A percentile compares a stretch with the other conserved stretches of the same genome.
Conservation (phyloP, 345 rosid species). For the Eucalyptus fibrosa region DNA sequence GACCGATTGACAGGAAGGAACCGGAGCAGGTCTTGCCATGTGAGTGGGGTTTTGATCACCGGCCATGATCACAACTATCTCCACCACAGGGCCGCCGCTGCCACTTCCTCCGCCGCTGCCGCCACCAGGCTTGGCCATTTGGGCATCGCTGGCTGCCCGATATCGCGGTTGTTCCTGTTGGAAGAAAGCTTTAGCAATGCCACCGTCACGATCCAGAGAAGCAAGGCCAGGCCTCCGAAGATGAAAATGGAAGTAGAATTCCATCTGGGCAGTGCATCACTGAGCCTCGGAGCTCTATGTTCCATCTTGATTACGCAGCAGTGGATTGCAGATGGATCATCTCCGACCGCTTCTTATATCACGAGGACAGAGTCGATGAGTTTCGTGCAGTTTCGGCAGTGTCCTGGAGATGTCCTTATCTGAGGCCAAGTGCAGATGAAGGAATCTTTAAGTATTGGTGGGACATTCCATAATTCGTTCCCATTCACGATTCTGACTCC, state of each 20-base stretch:
- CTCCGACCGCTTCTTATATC: background rate
- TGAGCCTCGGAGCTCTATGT: background rate
- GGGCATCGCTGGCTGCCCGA: background rate
- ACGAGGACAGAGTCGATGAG: background rate
- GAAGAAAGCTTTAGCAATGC: background rate
- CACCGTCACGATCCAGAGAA: background rate
- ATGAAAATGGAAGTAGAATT: background rate
- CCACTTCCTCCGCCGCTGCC: background rate
- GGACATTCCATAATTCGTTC: background rate
- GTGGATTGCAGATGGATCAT: background rate
- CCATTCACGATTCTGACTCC: background rate
- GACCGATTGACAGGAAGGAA: background rate
- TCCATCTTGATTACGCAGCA: background rate
- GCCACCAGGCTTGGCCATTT: background rate
- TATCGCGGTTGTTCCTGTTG: background rate
- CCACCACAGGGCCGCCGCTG: background rate
- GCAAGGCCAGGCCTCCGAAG: background rate
- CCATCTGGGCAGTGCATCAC: background rate
- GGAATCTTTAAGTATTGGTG: background rate
- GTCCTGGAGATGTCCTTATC: background rate
- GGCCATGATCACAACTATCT: background rate
- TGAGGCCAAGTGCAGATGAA: background rate
- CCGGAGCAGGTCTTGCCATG: background rate
- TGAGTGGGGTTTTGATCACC: background rate
- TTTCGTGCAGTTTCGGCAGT: background rate